Conservation (phyloP, 352 stramenopile genomes). For the Albugo laibachii region DNA sequence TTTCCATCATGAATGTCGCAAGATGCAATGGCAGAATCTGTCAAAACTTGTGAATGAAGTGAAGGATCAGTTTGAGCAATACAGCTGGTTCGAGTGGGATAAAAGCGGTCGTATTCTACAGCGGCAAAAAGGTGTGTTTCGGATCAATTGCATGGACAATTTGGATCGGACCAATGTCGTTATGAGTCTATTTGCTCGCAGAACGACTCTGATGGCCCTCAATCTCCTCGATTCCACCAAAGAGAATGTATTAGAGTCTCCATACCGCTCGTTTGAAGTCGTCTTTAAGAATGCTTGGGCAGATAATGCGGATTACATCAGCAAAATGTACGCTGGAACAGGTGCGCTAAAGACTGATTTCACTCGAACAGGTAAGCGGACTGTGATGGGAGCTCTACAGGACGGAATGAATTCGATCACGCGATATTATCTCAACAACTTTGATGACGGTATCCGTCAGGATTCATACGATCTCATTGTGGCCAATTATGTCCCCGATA, state of each 20-base stretch:
- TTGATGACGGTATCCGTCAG: slow-evolving; percentile 83
- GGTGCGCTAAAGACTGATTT: slow-evolving; percentile 90
- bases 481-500: slow-evolving; percentile 47
- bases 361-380: slow-evolving; percentile 87
- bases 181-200: slow-evolving; percentile 85
- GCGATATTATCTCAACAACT: slow-evolving; percentile 94
- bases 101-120: slow-evolving; percentile 25
- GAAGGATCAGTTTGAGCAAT: slow-evolving; percentile 32
- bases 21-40: slow-evolving; percentile 86
- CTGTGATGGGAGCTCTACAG: slow-evolving; percentile 72
- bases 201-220: slow-evolving; percentile 63
- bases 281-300: slow-evolving; percentile 84
- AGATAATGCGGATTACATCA: slow-evolving; percentile 91
- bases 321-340: slow-evolving; percentile 84
- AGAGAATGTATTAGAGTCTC: slow-evolving; percentile 22
- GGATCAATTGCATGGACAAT: slow-evolving; percentile 98
- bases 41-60: slow-evolving; percentile 73
- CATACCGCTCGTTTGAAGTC: slow-evolving; percentile 35
- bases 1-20: slow-evolving; percentile 91
- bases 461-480: slow-evolving; percentile 86
- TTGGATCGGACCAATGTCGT: slow-evolving; percentile 95
- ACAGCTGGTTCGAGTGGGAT: slow-evolving; percentile 52
- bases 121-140: slow-evolving; percentile 84
- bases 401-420: slow-evolving; percentile 90
- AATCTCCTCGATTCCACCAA: slow-evolving; percentile 13